phyloP scores from a whole-genome alignment of 768 basidiomycete genomes.

The Kwoniella heveanensis region DNA sequence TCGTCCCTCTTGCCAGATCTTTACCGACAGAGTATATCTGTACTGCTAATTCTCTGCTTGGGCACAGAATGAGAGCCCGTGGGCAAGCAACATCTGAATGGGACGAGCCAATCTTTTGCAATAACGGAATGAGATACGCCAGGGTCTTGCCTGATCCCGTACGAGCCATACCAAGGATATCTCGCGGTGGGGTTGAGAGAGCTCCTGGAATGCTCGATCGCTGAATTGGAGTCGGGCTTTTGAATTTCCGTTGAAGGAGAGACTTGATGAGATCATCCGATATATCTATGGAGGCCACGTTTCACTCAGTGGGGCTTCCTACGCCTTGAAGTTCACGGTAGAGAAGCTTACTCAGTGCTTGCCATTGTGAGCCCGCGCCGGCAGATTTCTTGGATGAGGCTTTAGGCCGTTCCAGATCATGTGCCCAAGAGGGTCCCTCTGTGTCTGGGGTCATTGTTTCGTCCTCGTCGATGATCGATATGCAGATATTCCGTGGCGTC shows the following conservation, averaged over 20 bases:
- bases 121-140: slow-evolving; percentile 89
- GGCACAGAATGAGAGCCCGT: slow-evolving; percentile 82
- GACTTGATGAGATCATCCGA: slow-evolving; percentile 56
- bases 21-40: slow-evolving; percentile 95
- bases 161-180: slow-evolving; percentile 96
- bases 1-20: slow-evolving; percentile 82
- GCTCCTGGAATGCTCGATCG: slow-evolving; percentile 83
- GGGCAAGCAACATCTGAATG: slow-evolving; percentile 80
- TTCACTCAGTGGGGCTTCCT: neutral
- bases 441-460: neutral
- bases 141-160: slow-evolving; percentile 98
- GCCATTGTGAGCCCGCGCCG: slow-evolving; percentile 31
- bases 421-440: slow-evolving; percentile 5
- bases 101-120: slow-evolving; percentile 78
- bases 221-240: slow-evolving; percentile 95
- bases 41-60: slow-evolving; percentile 88
- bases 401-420: neutral
- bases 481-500: no score
- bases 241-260: slow-evolving; percentile 86
- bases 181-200: slow-evolving; percentile 78
- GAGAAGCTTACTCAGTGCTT: slow-evolving; percentile 39
- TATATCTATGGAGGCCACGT: slow-evolving; percentile 23
- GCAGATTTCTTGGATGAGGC: slow-evolving; percentile 1
- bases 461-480: neutral
- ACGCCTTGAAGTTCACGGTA: no score